phyloP scores from a whole-genome alignment of 352 stramenopile genomes.

The Globisporangium iwayamae region DNA sequence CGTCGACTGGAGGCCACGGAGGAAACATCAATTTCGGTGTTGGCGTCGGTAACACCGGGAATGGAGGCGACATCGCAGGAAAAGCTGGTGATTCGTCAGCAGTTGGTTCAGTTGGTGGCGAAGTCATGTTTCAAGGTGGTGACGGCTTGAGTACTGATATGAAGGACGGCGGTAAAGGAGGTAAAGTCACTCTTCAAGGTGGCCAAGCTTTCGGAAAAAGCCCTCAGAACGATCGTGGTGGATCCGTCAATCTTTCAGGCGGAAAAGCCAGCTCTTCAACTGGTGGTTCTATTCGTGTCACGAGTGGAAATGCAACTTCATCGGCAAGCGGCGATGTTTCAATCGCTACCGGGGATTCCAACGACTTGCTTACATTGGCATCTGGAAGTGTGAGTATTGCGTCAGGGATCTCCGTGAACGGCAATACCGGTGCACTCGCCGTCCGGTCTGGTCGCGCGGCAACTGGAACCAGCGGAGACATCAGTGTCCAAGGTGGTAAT shows the following conservation, averaged over 20 bases:
- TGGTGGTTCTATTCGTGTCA: slow-evolving; percentile 46
- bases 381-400: slow-evolving; percentile 46
- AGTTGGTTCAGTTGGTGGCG: slow-evolving; percentile 38
- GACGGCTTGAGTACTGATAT: slow-evolving; percentile 37
- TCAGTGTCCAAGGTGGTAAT: slow-evolving; percentile 40
- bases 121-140: slow-evolving; percentile 39
- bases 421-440: slow-evolving; percentile 37
- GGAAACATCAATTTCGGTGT: slow-evolving; percentile 66
- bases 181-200: slow-evolving; percentile 60
- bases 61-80: slow-evolving; percentile 64
- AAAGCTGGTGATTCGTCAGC: slow-evolving; percentile 60
- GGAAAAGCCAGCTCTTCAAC: slow-evolving; percentile 49
- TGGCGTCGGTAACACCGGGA: slow-evolving; percentile 43
- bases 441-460: slow-evolving; percentile 37
- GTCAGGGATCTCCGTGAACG: slow-evolving; percentile 37
- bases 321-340: slow-evolving; percentile 62
- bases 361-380: slow-evolving; percentile 29
- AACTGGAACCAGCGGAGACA: slow-evolving; percentile 51
- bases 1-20: slow-evolving; percentile 46
- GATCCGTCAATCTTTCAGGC: slow-evolving; percentile 40
- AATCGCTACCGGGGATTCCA: slow-evolving; percentile 47
- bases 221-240: slow-evolving; percentile 36
- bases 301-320: slow-evolving; percentile 49
- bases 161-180: slow-evolving; percentile 63
- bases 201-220: slow-evolving; percentile 53